A percentile compares a stretch with the other conserved stretches of the same genome.
Conservation (phyloP, 257 asterid species). For the Rauvolfia tetraphylla region DNA sequence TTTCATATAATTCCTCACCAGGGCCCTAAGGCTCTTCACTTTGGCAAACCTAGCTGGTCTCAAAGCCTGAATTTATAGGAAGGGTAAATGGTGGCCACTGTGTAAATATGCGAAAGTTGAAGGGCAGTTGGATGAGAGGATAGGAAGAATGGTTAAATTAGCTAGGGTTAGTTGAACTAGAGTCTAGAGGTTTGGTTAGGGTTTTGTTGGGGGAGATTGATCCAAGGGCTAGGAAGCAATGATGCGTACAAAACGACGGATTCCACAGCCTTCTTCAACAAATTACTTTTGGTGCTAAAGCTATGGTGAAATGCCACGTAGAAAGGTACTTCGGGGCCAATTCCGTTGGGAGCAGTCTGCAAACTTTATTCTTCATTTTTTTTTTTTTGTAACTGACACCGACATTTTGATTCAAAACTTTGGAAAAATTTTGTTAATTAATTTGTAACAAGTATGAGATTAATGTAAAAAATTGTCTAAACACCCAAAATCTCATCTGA, state of each 20-base stretch:
- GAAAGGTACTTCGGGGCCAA: neutral
- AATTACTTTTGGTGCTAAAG: neutral
- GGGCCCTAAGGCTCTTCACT: conserved; percentile 70
- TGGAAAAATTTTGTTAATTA: too few relatives aligned
- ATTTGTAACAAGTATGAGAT: too few relatives aligned
- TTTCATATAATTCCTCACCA: conserved; percentile 19
- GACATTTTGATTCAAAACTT: too few relatives aligned
- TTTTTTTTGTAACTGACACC: too few relatives aligned
- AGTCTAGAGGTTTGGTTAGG: conserved; percentile 6
- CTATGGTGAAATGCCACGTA: neutral
- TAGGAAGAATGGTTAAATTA: neutral
- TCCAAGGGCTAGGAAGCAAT: conserved; percentile 30
- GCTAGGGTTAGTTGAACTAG: conserved; percentile 4
- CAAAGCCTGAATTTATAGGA: conserved; percentile 55
- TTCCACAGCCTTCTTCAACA: neutral
- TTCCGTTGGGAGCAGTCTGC: neutral
- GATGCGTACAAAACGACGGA: conserved; percentile 10
- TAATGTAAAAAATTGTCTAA: too few relatives aligned
- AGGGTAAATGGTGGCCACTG: conserved; percentile 23
- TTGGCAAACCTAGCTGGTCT: conserved; percentile 75
- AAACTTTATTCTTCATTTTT: too few relatives aligned
- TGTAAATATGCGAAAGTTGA: conserved; percentile 20
- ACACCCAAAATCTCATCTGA: too few relatives aligned
- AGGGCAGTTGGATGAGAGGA: conserved; percentile 13
- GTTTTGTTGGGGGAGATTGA: conserved; percentile 2